These are phyloP conservation scores for Trichoderma sp. DNA, from an alignment of 2,329 filamentous ascomycete genomes.

Conservation along the genomic window DNA sequence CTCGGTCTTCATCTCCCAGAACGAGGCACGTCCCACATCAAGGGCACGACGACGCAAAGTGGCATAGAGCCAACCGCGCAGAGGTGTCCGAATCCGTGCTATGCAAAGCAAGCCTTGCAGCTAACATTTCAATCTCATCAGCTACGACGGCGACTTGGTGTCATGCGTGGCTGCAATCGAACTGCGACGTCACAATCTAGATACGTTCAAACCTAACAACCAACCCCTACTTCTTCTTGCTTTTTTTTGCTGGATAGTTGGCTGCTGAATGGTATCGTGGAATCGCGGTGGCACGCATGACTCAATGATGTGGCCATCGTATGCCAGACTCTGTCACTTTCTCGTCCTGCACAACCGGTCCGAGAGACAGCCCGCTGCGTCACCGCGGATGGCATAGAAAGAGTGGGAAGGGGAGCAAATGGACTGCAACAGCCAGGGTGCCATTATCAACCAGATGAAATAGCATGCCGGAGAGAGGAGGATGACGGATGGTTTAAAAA, in stretches of 20 bases:
- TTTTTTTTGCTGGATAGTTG: no score
- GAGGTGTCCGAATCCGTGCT: not conserved
- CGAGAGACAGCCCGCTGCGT: not conserved
- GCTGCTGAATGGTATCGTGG: not conserved
- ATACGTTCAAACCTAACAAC: no score
- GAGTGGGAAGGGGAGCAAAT: not conserved
- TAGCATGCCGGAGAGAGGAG: not conserved
- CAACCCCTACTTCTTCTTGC: not conserved
- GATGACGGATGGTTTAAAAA: not conserved
- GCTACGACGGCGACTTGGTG: not conserved
- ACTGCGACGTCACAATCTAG: not conserved
- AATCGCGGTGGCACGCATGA: not conserved
- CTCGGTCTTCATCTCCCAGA: no score
- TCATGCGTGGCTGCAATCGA: not conserved
- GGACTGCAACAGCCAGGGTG: not conserved
- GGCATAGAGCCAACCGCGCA: not conserved
- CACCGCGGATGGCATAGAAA: not conserved
- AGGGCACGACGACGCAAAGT: not conserved
- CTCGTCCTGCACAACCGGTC: not conserved
- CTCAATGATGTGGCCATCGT: not conserved
- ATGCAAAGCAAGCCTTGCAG: conserved; percentile 2
- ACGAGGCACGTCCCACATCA: not conserved
- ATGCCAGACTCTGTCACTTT: conserved; percentile 5
- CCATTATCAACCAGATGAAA: not conserved
- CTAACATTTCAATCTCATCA: not conserved